phyloP scores from a whole-genome alignment of 768 basidiomycete genomes.

The Myochromella boudieri region DNA sequence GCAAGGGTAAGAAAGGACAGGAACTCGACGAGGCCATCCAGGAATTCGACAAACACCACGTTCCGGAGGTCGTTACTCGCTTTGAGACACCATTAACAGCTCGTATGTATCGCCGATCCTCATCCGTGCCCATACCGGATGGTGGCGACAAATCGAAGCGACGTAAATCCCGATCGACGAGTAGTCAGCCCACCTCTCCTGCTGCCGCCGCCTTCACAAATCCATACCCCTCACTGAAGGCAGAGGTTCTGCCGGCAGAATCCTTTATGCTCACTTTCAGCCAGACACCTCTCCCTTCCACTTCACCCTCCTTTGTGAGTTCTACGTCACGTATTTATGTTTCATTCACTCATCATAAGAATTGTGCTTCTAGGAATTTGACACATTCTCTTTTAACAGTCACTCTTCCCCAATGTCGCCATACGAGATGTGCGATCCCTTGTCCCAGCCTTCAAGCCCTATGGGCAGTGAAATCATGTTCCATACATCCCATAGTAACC shows the following conservation, averaged over 20 bases:
- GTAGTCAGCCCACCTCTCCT: conserved; percentile 34
- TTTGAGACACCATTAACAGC: conserved; percentile 76
- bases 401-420: conserved; percentile 27
- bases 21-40: conserved; percentile 55
- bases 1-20: conserved; percentile 51
- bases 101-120: conserved; percentile 66
- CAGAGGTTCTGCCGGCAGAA: conserved; percentile 26
- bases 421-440: conserved; percentile 27
- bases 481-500: conserved; percentile 4
- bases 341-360: not conserved
- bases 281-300: conserved; percentile 30
- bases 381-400: conserved; percentile 45
- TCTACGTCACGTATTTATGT: conserved; percentile 8
- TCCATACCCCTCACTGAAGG: conserved; percentile 16
- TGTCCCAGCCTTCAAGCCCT: conserved; percentile 22
- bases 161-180: conserved; percentile 32
- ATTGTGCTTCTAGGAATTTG: conserved; percentile 35
- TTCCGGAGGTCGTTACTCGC: conserved; percentile 64
- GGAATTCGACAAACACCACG: conserved; percentile 53
- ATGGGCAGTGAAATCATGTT: conserved; percentile 14
- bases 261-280: conserved; percentile 33
- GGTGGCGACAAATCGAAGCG: conserved; percentile 30
- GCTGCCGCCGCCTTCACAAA: conserved; percentile 17
- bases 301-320: conserved; percentile 53
- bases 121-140: conserved; percentile 55